Conservation (phyloP, 2,329 filamentous ascomycete genomes). For the Diaporthe helianthi region DNA sequence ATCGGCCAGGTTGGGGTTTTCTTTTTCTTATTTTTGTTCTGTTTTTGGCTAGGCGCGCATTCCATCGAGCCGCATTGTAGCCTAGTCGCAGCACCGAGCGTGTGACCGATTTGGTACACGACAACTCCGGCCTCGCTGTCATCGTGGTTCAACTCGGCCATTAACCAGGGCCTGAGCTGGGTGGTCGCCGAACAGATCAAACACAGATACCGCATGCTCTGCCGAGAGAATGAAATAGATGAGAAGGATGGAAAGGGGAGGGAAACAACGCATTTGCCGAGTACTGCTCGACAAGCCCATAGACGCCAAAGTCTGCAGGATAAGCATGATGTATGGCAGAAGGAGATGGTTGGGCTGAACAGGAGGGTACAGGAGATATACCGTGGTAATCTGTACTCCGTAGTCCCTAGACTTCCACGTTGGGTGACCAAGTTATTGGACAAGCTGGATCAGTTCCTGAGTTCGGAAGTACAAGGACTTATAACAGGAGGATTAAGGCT, state of each 20-base stretch:
- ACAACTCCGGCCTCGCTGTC: neutral
- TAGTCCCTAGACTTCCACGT: neutral
- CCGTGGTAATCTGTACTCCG: too few species aligned
- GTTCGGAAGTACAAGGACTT: conserved; percentile 13
- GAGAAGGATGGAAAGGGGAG: neutral
- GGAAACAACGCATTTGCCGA: neutral
- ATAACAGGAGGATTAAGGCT: conserved; percentile 19
- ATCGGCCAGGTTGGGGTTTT: neutral
- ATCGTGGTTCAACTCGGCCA: neutral
- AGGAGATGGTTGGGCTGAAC: neutral
- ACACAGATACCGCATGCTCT: neutral
- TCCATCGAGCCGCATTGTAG: neutral
- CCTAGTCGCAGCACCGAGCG: neutral
- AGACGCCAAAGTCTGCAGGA: neutral
- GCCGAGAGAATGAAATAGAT: neutral
- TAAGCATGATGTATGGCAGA: too few species aligned
- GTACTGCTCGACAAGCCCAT: conserved; percentile 3
- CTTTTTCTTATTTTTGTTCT: too few species aligned
- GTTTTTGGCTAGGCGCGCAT: neutral
- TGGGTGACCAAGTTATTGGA: neutral
- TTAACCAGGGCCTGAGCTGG: neutral
- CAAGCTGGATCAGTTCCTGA: conserved; percentile 6
- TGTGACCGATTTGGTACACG: neutral
- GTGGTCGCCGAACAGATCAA: neutral
- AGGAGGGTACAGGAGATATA: conserved; percentile 16